Percentiles rank a stretch among this genome's conserved stretches.
phyloP scores from a whole-genome alignment of 176 grass and related monocot genomes.

The Rhynchospora pubera region DNA sequence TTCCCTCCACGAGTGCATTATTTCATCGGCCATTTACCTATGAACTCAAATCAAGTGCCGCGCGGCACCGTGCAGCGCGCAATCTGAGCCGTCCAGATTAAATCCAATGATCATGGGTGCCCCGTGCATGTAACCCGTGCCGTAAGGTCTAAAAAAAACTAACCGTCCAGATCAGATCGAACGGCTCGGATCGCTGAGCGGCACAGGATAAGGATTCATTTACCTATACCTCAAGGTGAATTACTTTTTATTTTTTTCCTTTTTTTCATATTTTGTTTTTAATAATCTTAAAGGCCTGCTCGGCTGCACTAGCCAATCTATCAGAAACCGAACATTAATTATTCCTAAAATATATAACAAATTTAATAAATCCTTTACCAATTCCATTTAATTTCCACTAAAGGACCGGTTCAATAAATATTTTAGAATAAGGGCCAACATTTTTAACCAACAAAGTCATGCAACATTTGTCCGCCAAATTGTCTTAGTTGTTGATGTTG shows the following conservation, averaged over 20 bases:
- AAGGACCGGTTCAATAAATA: not conserved
- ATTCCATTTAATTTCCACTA: not conserved
- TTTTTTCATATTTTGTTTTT: not conserved
- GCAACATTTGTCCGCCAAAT: slow-evolving; percentile 32
- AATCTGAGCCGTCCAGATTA: no score
- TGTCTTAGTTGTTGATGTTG: slow-evolving; percentile 31
- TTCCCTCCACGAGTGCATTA: not conserved
- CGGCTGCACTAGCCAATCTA: not conserved
- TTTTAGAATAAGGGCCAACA: not conserved
- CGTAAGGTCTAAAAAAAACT: no score
- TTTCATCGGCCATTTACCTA: not conserved
- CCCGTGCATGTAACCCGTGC: no score
- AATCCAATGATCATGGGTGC: no score
- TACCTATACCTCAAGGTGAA: not conserved
- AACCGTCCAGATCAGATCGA: no score
- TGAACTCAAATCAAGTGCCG: no score
- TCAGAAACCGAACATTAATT: not conserved
- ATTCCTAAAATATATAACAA: slow-evolving; percentile 1
- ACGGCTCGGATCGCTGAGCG: no score
- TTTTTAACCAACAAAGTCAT: slow-evolving; percentile 34
- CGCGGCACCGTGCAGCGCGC: no score
- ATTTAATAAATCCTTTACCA: not conserved
- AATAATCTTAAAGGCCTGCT: not conserved
- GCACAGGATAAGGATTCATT: no score
- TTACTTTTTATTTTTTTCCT: not conserved